Evolutionary conservation across 2,329 filamentous ascomycete genomes (phyloP).

Genomic region (Xylariomycetidae sp.): DNA sequence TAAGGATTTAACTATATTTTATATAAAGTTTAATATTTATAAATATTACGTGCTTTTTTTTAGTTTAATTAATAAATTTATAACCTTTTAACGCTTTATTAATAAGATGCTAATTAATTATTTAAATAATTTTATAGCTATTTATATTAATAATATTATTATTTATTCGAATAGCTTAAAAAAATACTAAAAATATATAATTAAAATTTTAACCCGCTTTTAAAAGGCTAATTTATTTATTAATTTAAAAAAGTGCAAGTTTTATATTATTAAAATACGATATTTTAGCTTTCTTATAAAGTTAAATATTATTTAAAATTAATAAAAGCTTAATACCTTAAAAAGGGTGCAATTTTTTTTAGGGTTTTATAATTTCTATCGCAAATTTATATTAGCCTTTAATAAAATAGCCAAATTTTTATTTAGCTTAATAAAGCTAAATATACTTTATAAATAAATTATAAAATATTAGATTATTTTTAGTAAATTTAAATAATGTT

Average conservation of each 20-base stretch:
- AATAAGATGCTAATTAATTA: constrained; percentile 3
- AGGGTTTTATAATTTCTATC: constrained; percentile 6
- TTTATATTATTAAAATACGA: not conserved
- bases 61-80: not conserved
- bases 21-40: constrained; percentile 1
- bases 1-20: constrained; percentile 4
- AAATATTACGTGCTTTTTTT: constrained; percentile 6
- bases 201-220: constrained; percentile 1
- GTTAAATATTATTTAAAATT: constrained; percentile 3
- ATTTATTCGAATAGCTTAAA: constrained; percentile 1
- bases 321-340: not conserved
- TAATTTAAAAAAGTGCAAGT: constrained; percentile 2
- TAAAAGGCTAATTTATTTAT: not conserved
- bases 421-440: constrained; percentile 1
- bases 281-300: constrained; percentile 1
- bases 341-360: constrained; percentile 4
- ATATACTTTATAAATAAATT: not conserved
- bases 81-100: constrained; percentile 5
- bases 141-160: constrained; percentile 7
- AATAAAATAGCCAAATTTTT: constrained; percentile 1
- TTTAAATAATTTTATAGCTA: constrained; percentile 4
- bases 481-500: not conserved
- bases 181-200: constrained; percentile 1
- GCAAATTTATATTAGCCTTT: constrained; percentile 1
- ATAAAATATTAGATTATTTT: not conserved